Percentiles rank a stretch among this genome's conserved stretches.
Conservation (phyloP, 2,329 filamentous ascomycete genomes). For the Nigrospora sphaerica region DNA sequence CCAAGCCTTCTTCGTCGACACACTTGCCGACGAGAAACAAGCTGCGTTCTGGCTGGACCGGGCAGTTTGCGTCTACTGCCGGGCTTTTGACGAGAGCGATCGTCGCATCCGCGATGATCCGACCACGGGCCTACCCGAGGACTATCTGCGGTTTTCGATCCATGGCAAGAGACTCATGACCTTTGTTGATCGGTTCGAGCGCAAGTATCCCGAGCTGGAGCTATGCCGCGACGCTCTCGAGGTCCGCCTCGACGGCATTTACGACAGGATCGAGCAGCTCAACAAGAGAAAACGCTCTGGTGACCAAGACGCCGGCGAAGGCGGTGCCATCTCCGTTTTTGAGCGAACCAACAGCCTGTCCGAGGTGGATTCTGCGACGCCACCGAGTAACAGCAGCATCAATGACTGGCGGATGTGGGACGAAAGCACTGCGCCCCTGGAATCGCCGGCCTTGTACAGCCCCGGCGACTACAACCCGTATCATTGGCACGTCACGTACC, state of each 20-base stretch:
- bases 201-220: slow-evolving; percentile 19
- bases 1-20: slow-evolving; percentile 44
- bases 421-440: slow-evolving; percentile 17
- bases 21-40: slow-evolving; percentile 31
- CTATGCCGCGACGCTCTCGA: slow-evolving; percentile 26
- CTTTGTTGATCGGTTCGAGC: slow-evolving; percentile 33
- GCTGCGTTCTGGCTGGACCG: slow-evolving; percentile 41
- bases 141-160: slow-evolving; percentile 44
- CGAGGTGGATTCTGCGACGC: slow-evolving; percentile 36
- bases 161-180: slow-evolving; percentile 40
- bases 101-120: slow-evolving; percentile 32
- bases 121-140: slow-evolving; percentile 38
- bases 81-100: slow-evolving; percentile 39
- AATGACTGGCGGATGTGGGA: slow-evolving; percentile 16
- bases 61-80: slow-evolving; percentile 39
- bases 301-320: slow-evolving; percentile 14
- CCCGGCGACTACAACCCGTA: slow-evolving; percentile 23
- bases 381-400: slow-evolving; percentile 25
- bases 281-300: slow-evolving; percentile 31
- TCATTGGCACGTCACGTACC: slow-evolving; percentile 30
- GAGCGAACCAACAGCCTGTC: slow-evolving; percentile 42
- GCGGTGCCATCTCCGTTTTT: slow-evolving; percentile 38
- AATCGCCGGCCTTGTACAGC: slow-evolving; percentile 21
- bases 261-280: slow-evolving; percentile 33
- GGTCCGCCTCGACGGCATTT: slow-evolving; percentile 27